Conservation (phyloP, 768 basidiomycete species). For the Phaffia tasmanica region DNA sequence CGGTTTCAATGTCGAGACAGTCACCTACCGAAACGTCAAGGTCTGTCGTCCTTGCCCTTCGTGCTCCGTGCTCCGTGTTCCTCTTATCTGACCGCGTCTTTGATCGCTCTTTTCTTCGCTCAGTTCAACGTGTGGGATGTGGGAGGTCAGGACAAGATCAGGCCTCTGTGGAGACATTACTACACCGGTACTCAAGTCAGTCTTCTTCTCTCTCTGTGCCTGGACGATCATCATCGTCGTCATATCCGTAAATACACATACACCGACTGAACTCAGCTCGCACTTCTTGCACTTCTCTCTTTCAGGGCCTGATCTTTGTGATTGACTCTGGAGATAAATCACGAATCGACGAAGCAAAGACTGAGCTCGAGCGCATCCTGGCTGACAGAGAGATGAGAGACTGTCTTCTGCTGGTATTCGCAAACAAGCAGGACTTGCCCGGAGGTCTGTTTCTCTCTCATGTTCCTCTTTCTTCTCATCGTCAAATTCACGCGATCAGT, state of each 20-base stretch:
- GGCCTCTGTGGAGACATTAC: constrained; percentile 96
- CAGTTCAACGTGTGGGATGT: constrained; percentile 95
- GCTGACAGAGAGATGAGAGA: constrained; percentile 98
- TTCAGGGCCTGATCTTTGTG: constrained; percentile 80
- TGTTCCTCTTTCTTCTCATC: background rate
- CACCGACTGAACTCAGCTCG: background rate
- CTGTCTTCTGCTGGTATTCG: constrained; percentile 91
- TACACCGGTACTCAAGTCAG: constrained; percentile 83
- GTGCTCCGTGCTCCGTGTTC: background rate
- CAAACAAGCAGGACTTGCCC: constrained; percentile 97
- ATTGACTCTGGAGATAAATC: constrained; percentile 94
- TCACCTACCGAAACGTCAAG: constrained; percentile 89
- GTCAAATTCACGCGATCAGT: no score
- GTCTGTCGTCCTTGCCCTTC: constrained; percentile 27
- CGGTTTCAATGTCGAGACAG: constrained; percentile 98
- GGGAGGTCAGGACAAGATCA: constrained; percentile 99
- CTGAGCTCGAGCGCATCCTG: constrained; percentile 89
- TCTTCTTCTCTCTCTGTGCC: background rate
- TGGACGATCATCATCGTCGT: background rate
- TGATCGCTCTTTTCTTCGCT: background rate
- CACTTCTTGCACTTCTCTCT: background rate
- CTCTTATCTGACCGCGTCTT: background rate
- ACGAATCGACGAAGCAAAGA: constrained; percentile 89
- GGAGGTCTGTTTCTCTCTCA: constrained; percentile 55
- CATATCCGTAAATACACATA: background rate